phyloP scores from a whole-genome alignment of 2,329 filamentous ascomycete genomes.

The Ceratocystiopsis sp. region DNA sequence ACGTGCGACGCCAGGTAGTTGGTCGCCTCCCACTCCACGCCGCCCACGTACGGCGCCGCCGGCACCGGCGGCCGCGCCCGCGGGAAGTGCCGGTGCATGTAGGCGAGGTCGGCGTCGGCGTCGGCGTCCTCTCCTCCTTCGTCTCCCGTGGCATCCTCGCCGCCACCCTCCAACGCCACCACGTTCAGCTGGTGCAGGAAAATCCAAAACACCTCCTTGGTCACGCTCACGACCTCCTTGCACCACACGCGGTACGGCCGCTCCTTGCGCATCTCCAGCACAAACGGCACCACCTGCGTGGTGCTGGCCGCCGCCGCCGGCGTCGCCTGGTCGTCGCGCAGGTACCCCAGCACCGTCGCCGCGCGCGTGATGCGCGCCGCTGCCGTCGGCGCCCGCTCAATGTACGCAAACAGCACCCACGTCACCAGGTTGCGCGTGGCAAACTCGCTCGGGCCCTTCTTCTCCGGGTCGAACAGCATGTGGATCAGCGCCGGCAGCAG shows the following conservation, averaged over 20 bases:
- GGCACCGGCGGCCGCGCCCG: slow-evolving; percentile 76
- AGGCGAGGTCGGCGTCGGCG: slow-evolving; percentile 24
- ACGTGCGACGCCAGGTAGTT: slow-evolving; percentile 89
- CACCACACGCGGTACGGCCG: slow-evolving; percentile 88
- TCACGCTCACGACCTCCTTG: slow-evolving; percentile 81
- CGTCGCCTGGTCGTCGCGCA: slow-evolving; percentile 61
- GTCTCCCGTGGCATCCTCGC: neutral
- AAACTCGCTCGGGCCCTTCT: slow-evolving; percentile 93
- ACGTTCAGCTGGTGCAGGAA: slow-evolving; percentile 91
- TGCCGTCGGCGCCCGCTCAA: slow-evolving; percentile 43
- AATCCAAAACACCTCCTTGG: slow-evolving; percentile 98
- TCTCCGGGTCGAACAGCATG: slow-evolving; percentile 95
- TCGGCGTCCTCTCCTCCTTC: too few species aligned
- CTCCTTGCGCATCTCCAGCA: slow-evolving; percentile 72
- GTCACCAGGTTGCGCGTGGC: slow-evolving; percentile 83
- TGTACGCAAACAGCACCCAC: slow-evolving; percentile 75
- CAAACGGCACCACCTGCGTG: slow-evolving; percentile 63
- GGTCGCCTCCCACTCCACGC: slow-evolving; percentile 96
- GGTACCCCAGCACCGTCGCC: slow-evolving; percentile 55
- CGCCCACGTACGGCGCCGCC: slow-evolving; percentile 87
- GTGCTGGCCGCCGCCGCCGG: slow-evolving; percentile 43
- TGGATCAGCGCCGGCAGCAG: slow-evolving; percentile 74
- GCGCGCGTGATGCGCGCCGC: slow-evolving; percentile 52
- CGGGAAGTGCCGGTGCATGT: slow-evolving; percentile 62
- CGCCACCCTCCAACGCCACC: slow-evolving; percentile 45